phyloP scores from a whole-genome alignment of 208 protist species.

The Leishmania gerbilli region DNA sequence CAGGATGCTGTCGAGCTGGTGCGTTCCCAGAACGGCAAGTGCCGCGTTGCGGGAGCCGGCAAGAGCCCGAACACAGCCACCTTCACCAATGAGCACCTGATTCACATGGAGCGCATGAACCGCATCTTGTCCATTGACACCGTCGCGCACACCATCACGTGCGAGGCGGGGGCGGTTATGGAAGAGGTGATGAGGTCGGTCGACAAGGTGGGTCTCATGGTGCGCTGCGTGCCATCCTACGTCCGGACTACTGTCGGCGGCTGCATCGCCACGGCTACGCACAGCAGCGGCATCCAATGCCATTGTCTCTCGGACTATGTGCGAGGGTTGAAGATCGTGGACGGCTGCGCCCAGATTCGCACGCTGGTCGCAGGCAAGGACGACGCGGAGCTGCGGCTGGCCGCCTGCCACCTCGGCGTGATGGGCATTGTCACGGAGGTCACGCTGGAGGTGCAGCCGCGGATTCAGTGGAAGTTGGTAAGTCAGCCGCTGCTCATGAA shows the following conservation, averaged over 20 bases:
- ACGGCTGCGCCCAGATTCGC: conserved; percentile 44
- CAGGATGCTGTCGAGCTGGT: conserved; percentile 31
- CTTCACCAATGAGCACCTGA: conserved; percentile 57
- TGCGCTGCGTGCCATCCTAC: conserved; percentile 70
- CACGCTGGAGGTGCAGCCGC: conserved; percentile 52
- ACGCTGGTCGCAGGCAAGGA: conserved; percentile 19
- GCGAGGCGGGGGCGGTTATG: conserved; percentile 55
- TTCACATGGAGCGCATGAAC: conserved; percentile 60
- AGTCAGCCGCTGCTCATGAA: conserved; percentile 49
- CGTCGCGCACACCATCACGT: conserved; percentile 37
- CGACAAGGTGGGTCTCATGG: conserved; percentile 50
- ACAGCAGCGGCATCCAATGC: conserved; percentile 61
- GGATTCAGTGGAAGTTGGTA: conserved; percentile 45
- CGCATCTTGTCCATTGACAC: conserved; percentile 52
- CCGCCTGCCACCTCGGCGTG: conserved; percentile 66
- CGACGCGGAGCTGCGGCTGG: conserved; percentile 38
- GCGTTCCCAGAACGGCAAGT: conserved; percentile 31
- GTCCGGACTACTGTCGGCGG: conserved; percentile 64
- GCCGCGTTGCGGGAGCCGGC: conserved; percentile 56
- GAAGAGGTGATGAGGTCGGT: conserved; percentile 52
- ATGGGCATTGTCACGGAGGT: conserved; percentile 71
- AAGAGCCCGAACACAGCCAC: conserved; percentile 66
- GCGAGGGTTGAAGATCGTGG: conserved; percentile 42
- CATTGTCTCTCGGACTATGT: conserved; percentile 61
- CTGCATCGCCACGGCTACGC: conserved; percentile 62